Evolutionary conservation across 192 early-diverging fungal genomes (phyloP).

Genomic region (Funneliformis geosporum): DNA sequence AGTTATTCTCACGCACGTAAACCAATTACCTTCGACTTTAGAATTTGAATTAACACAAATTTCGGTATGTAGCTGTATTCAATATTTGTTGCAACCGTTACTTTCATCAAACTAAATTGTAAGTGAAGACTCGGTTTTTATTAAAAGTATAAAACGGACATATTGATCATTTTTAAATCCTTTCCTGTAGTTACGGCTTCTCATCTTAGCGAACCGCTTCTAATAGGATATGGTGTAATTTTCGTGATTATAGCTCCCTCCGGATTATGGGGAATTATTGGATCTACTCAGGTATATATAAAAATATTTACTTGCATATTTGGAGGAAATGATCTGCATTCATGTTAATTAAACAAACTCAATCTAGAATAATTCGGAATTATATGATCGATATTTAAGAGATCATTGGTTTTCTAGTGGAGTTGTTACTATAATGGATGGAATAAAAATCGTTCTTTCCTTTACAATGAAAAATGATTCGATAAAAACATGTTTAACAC

Average conservation of each 20-base stretch:
- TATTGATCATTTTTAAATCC: no score
- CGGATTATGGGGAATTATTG: conserved; percentile 18
- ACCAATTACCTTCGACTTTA: no score
- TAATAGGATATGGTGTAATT: conserved; percentile 3
- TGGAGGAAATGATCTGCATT: background rate
- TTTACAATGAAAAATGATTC: background rate
- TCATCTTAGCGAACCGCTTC: background rate
- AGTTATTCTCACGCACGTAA: no score
- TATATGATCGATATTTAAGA: background rate
- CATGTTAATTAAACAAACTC: background rate
- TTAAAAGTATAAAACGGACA: background rate
- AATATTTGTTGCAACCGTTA: background rate
- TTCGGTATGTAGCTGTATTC: background rate
- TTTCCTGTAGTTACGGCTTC: background rate
- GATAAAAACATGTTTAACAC: background rate
- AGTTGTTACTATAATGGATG: background rate
- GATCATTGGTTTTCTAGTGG: conserved; percentile 1
- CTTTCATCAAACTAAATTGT: background rate
- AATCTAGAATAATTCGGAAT: background rate
- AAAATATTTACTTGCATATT: background rate
- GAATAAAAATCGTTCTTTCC: background rate
- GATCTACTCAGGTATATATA: background rate
- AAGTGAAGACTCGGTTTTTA: background rate
- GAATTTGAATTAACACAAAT: background rate
- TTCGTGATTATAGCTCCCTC: background rate